phyloP scores from a whole-genome alignment of 2,329 filamentous ascomycete species.

The Claviceps pazoutovae region DNA sequence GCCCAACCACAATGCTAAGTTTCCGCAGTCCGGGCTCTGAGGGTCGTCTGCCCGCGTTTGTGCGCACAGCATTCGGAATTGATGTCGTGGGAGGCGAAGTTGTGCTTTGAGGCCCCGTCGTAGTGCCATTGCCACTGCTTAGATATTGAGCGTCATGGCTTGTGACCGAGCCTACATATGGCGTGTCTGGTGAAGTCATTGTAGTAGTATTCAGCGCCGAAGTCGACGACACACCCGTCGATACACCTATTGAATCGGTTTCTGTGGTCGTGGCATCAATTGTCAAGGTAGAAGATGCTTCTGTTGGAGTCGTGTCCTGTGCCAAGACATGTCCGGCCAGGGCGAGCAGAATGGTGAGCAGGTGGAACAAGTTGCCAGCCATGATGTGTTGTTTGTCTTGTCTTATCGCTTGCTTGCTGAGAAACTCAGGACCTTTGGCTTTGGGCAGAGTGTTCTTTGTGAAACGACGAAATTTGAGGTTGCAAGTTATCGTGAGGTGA shows the following conservation, averaged over 20 bases:
- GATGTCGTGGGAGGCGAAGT: not conserved
- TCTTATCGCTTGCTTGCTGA: too few species aligned
- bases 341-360: constrained; percentile 1
- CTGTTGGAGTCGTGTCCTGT: not conserved
- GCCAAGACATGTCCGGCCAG: constrained; percentile 1
- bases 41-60: constrained; percentile 3
- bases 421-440: too few species aligned
- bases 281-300: not conserved
- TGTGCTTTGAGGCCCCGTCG: too few species aligned
- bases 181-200: not conserved
- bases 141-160: not conserved
- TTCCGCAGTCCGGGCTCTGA: constrained; percentile 5
- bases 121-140: not conserved
- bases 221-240: not conserved
- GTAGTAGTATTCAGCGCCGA: not conserved
- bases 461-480: too few species aligned
- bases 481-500: too few species aligned
- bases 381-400: not conserved
- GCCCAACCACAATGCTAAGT: constrained; percentile 4
- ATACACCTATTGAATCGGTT: not conserved
- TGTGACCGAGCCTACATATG: not conserved
- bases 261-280: not conserved
- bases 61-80: not conserved
- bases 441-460: too few species aligned
- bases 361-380: not conserved